These are phyloP conservation scores for Singerocomus rubriflavus DNA, from an alignment of 1,284 basidiomycete species.

Conservation along the genomic window DNA sequence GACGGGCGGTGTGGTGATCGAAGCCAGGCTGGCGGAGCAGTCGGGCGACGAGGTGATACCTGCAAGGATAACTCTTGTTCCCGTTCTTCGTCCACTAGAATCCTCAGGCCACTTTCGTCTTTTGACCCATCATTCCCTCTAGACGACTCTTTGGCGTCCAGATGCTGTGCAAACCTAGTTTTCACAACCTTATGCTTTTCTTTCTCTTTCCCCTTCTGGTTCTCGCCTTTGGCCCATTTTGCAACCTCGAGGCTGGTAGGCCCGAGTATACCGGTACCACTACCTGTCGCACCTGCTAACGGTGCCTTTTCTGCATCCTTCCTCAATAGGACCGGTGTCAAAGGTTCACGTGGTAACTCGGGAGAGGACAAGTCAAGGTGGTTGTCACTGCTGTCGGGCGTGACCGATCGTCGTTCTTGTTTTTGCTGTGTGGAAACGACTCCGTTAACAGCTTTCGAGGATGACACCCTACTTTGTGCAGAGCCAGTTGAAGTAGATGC, in stretches of 20 bases:
- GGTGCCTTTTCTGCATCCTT: constrained; percentile 24
- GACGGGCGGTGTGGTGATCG: constrained; percentile 42
- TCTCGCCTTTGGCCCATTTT: constrained; percentile 41
- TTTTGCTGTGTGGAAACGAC: background rate
- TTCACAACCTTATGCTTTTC: constrained; percentile 29
- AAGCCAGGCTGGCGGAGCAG: constrained; percentile 34
- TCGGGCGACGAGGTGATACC: constrained; percentile 54
- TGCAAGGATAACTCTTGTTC: constrained; percentile 48
- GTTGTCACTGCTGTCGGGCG: constrained; percentile 16
- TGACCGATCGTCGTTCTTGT: constrained; percentile 13
- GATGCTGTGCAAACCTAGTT: constrained; percentile 15
- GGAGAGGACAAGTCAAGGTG: constrained; percentile 46
- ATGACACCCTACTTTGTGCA: constrained; percentile 7
- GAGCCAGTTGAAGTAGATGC: background rate
- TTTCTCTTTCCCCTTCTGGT: constrained; percentile 26
- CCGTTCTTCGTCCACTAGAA: constrained; percentile 13
- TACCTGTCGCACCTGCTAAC: constrained; percentile 4
- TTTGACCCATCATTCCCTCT: constrained; percentile 26
- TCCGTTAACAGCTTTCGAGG: constrained; percentile 4
- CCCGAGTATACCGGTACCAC: constrained; percentile 36
- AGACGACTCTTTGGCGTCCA: constrained; percentile 38
- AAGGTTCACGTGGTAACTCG: constrained; percentile 44
- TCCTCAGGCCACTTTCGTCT: constrained; percentile 14
- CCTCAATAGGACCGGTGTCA: constrained; percentile 43
- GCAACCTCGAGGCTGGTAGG: constrained; percentile 50